Evolutionary conservation across 2,329 filamentous ascomycete species (phyloP).

Genomic region (Microcyclosporella mali): DNA sequence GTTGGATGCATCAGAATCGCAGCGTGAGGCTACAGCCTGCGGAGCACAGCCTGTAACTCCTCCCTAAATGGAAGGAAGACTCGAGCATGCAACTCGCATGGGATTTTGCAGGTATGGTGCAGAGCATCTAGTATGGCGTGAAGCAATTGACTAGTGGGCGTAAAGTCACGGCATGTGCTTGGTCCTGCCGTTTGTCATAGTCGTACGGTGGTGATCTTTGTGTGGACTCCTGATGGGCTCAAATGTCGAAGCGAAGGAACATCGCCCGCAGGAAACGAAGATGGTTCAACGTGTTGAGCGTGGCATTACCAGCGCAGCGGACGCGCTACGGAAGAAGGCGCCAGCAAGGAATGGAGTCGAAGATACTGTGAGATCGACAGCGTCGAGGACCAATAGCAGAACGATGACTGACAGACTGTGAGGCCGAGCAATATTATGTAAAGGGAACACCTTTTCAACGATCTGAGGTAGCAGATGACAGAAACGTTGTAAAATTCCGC

Average conservation of each 20-base stretch:
- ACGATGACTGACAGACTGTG: slow-evolving; percentile 2
- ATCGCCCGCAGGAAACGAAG: background rate
- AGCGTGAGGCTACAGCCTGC: slow-evolving; percentile 10
- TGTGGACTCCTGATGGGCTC: no score
- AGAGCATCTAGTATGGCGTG: no score
- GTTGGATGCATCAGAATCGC: slow-evolving; percentile 15
- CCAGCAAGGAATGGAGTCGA: slow-evolving; percentile 13
- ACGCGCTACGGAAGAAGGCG: slow-evolving; percentile 12
- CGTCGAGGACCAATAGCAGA: slow-evolving; percentile 7
- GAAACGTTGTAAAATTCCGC: no score
- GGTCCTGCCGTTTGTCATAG: no score
- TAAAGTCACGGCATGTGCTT: no score
- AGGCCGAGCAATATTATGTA: background rate
- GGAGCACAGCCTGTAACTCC: no score
- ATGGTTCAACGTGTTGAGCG: slow-evolving; percentile 7
- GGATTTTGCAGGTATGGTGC: no score
- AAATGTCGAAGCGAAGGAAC: background rate
- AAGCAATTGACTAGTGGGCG: no score
- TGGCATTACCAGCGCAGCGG: slow-evolving; percentile 9
- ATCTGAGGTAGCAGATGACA: background rate
- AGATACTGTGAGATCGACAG: slow-evolving; percentile 10
- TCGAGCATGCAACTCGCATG: background rate
- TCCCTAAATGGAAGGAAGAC: no score
- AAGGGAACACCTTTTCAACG: background rate
- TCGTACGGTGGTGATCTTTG: no score